Conservation (phyloP, 192 early-diverging fungal genomes). For the Backusella macrospora region DNA sequence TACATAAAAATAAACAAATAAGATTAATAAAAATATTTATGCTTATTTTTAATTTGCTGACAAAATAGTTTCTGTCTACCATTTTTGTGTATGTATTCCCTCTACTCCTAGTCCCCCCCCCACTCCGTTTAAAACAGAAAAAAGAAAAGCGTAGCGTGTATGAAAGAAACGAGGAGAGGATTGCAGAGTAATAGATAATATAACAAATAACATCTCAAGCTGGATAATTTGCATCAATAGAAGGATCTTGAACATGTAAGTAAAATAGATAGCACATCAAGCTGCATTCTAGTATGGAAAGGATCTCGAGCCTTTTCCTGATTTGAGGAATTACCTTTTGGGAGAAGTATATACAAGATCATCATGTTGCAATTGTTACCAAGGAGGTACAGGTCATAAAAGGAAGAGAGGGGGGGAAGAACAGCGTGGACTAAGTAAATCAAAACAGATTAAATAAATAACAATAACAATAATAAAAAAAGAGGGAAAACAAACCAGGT, state of each 20-base stretch:
- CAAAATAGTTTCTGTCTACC: slow-evolving; percentile 6
- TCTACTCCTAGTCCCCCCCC: too few relatives aligned
- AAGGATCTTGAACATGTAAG: neutral
- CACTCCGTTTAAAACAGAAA: neutral
- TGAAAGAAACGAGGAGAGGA: neutral
- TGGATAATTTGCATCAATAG: neutral
- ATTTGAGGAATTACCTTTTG: slow-evolving; percentile 6
- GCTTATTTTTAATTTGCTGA: neutral
- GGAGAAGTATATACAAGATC: slow-evolving; percentile 7
- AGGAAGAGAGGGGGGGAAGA: neutral
- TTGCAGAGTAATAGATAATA: slow-evolving; percentile 5
- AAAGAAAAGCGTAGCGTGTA: neutral
- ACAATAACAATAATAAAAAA: neutral
- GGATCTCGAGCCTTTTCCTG: neutral
- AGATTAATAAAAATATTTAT: neutral
- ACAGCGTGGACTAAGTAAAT: slow-evolving; percentile 5
- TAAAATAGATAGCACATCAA: slow-evolving; percentile 14
- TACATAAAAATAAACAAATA: neutral
- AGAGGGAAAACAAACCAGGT: slow-evolving; percentile 14
- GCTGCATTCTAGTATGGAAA: neutral
- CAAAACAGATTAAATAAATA: slow-evolving; percentile 3
- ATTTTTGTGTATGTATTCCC: neutral
- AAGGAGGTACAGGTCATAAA: neutral
- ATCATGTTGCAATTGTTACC: slow-evolving; percentile 13
- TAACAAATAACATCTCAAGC: slow-evolving; percentile 1